Evolutionary conservation across 108 stramenopile genomes (phyloP).

Genomic region (Fragilariopsis cylindrus): DNA sequence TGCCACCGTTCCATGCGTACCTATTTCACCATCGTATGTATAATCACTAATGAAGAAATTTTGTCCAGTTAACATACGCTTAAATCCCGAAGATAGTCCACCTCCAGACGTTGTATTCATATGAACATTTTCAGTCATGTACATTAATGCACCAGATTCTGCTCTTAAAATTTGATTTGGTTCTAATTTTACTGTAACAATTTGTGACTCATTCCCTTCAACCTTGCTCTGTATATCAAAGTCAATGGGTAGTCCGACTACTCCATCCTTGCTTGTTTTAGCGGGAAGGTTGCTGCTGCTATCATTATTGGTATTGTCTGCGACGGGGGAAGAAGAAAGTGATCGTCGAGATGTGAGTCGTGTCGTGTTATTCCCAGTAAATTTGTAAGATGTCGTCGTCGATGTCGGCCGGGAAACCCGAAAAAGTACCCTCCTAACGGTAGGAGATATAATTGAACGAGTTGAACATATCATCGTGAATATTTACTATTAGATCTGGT

Average conservation of each 20-base stretch:
- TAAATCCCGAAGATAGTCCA: slow-evolving; percentile 61
- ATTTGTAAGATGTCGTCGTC: too few species aligned
- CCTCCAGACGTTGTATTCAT: slow-evolving; percentile 91
- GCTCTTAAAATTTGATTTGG: slow-evolving; percentile 86
- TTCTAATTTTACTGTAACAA: slow-evolving; percentile 64
- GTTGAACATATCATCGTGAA: too few species aligned
- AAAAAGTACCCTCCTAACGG: too few species aligned
- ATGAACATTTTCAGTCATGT: slow-evolving; percentile 86
- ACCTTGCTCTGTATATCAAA: slow-evolving; percentile 78
- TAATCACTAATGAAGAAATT: slow-evolving; percentile 91
- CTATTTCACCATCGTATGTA: slow-evolving; percentile 48
- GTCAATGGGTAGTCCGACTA: slow-evolving; percentile 81
- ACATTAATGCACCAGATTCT: slow-evolving; percentile 89
- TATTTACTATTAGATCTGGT: too few species aligned
- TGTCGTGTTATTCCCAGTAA: neutral
- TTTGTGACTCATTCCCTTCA: slow-evolving; percentile 87
- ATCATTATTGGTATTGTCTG: neutral
- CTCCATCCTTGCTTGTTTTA: slow-evolving; percentile 69
- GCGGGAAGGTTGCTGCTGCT: slow-evolving; percentile 15
- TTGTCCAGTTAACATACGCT: slow-evolving; percentile 88
- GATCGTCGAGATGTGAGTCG: neutral
- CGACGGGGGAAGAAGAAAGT: neutral
- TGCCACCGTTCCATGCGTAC: slow-evolving; percentile 68
- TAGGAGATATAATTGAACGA: too few species aligned
- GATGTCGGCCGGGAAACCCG: too few species aligned